Evolutionary conservation across 441 rosid genomes (phyloP).

Genomic region (Corymbia calophylla): DNA sequence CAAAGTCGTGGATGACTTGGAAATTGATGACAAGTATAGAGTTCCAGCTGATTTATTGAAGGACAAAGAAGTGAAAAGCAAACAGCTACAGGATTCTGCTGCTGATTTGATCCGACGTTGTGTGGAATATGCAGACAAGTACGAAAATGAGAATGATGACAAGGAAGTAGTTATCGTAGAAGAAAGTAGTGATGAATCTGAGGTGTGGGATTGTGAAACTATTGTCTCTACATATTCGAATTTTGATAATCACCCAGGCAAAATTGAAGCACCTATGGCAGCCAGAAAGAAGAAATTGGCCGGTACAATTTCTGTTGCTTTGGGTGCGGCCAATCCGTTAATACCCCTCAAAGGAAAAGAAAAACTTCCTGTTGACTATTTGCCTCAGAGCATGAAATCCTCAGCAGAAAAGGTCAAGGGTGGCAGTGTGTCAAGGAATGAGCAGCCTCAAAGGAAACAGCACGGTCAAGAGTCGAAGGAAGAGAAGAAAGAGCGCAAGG

Average conservation of each 20-base stretch:
- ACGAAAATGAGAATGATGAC: constrained; percentile 45
- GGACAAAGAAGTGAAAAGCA: constrained; percentile 27
- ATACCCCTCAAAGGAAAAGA: constrained; percentile 59
- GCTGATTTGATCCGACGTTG: constrained; percentile 46
- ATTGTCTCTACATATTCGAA: constrained; percentile 64
- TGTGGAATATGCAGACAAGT: constrained; percentile 56
- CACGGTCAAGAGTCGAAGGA: constrained; percentile 75
- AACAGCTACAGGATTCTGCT: constrained; percentile 42
- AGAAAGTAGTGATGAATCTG: constrained; percentile 76
- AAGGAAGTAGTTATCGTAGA: constrained; percentile 35
- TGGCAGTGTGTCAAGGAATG: constrained; percentile 21
- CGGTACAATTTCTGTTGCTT: constrained; percentile 34
- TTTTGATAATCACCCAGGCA: constrained; percentile 83
- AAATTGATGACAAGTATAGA: constrained; percentile 41
- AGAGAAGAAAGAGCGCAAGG: constrained; percentile 89
- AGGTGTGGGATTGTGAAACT: constrained; percentile 68
- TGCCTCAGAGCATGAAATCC: constrained; percentile 34
- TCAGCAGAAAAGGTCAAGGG: constrained; percentile 20
- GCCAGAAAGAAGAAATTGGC: constrained; percentile 54
- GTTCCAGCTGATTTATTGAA: constrained; percentile 66
- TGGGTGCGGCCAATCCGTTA: constrained; percentile 21
- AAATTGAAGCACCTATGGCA: constrained; percentile 45
- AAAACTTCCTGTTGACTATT: constrained; percentile 61
- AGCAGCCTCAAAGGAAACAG: constrained; percentile 48
- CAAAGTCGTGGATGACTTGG: constrained; percentile 35